These are phyloP conservation scores for Russula griseocarnosa DNA, from an alignment of 768 basidiomycete genomes.

Conservation along the genomic window DNA sequence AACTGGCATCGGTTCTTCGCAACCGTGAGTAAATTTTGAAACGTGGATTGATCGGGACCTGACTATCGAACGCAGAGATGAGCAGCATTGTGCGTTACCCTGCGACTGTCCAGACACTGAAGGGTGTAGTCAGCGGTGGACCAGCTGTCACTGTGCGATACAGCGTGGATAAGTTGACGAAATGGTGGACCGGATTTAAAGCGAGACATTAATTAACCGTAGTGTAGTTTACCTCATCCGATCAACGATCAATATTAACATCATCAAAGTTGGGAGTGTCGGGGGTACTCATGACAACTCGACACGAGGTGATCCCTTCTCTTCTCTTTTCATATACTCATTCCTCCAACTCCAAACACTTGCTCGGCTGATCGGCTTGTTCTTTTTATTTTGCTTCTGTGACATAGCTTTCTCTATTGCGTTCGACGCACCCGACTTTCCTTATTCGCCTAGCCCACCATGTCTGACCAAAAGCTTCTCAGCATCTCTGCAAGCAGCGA, in stretches of 20 bases:
- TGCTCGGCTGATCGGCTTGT: conserved; percentile 14
- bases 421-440: conserved; percentile 19
- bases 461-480: conserved; percentile 14
- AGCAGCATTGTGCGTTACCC: conserved; percentile 73
- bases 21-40: conserved; percentile 40
- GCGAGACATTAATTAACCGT: neutral
- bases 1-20: conserved; percentile 49
- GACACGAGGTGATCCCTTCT: neutral
- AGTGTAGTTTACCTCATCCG: neutral
- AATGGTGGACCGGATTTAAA: conserved; percentile 59
- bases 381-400: conserved; percentile 13
- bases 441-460: neutral
- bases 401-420: conserved; percentile 19
- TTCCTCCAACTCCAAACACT: conserved; percentile 3
- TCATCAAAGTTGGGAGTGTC: neutral
- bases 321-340: conserved; percentile 14
- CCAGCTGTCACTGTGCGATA: conserved; percentile 75
- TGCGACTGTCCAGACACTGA: conserved; percentile 77
- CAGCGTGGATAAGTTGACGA: conserved; percentile 67
- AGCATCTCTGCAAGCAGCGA: neutral
- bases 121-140: conserved; percentile 83
- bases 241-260: neutral
- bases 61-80: conserved; percentile 54
- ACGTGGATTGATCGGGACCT: neutral
- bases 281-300: neutral